phyloP scores from a whole-genome alignment of 2,329 filamentous ascomycete genomes.

The Microdochium trichocladiopsis region DNA sequence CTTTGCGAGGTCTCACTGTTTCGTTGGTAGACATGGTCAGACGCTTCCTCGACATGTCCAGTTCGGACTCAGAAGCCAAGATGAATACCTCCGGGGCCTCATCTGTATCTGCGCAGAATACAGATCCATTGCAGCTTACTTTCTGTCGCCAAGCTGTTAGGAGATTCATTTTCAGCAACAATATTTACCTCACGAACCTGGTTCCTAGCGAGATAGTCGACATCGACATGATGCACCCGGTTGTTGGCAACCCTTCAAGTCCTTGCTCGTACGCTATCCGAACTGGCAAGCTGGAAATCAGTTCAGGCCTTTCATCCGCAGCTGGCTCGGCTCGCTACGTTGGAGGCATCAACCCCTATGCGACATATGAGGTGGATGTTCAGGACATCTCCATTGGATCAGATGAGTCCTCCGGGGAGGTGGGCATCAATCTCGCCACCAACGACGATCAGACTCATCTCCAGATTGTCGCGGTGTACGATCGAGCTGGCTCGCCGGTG shows the following conservation, averaged over 20 bases:
- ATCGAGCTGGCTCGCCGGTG: not conserved
- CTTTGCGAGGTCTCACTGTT: no score
- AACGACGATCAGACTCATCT: not conserved
- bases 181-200: slow-evolving; percentile 1
- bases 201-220: not conserved
- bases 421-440: not conserved
- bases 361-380: slow-evolving; percentile 1
- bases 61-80: no score
- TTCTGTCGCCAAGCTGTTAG: slow-evolving; percentile 2
- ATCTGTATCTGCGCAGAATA: slow-evolving; percentile 1
- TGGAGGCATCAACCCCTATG: slow-evolving; percentile 1
- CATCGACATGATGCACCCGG: slow-evolving; percentile 1
- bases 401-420: not conserved
- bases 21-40: no score
- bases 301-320: not conserved
- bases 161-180: slow-evolving; percentile 2
- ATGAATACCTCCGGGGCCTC: not conserved
- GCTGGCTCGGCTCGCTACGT: not conserved
- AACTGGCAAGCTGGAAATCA: not conserved
- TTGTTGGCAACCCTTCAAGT: not conserved
- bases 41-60: no score
- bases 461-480: not conserved
- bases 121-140: slow-evolving; percentile 4
- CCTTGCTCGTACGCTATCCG: not conserved
- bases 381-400: not conserved